These are phyloP conservation scores for Talaromyces trachyspermus DNA, from an alignment of 495 filamentous ascomycete genomes.

Conservation along the genomic window DNA sequence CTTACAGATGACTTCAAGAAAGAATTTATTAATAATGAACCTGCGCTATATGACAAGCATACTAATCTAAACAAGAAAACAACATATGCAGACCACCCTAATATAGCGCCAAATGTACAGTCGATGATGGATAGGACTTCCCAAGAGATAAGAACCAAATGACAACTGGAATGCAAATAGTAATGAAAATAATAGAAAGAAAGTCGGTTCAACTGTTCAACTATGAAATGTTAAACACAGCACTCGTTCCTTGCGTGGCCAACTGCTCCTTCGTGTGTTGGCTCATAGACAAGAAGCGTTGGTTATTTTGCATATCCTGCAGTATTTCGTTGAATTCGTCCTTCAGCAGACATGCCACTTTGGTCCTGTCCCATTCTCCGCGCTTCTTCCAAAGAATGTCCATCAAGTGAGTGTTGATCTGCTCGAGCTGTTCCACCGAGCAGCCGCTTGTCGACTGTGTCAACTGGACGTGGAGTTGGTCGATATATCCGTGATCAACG, in stretches of 20 bases:
- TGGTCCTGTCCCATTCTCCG: conserved; percentile 71
- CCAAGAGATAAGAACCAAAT: conserved; percentile 12
- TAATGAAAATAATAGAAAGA: conserved; percentile 8
- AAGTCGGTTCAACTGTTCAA: not conserved
- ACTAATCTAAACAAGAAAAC: not conserved
- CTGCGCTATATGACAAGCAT: no score
- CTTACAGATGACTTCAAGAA: no score
- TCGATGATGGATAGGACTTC: not conserved
- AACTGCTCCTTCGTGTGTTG: conserved; percentile 32
- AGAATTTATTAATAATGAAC: no score
- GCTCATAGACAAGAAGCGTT: conserved; percentile 43
- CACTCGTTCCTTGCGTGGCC: conserved; percentile 6
- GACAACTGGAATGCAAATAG: no score
- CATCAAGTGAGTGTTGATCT: conserved; percentile 87
- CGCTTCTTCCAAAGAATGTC: conserved; percentile 73
- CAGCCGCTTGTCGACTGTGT: conserved; percentile 64
- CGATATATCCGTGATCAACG: conserved; percentile 48
- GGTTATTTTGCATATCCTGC: conserved; percentile 66
- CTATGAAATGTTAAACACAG: not conserved
- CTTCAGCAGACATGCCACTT: conserved; percentile 53
- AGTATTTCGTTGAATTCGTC: conserved; percentile 75
- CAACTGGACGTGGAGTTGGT: conserved; percentile 50
- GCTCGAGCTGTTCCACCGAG: conserved; percentile 89
- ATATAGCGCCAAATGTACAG: conserved; percentile 1
- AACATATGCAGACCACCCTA: not conserved